These are phyloP conservation scores for Polytrichum formosum DNA, from an alignment of 225 moss, liverwort and hornwort species.

Conservation along the genomic window DNA sequence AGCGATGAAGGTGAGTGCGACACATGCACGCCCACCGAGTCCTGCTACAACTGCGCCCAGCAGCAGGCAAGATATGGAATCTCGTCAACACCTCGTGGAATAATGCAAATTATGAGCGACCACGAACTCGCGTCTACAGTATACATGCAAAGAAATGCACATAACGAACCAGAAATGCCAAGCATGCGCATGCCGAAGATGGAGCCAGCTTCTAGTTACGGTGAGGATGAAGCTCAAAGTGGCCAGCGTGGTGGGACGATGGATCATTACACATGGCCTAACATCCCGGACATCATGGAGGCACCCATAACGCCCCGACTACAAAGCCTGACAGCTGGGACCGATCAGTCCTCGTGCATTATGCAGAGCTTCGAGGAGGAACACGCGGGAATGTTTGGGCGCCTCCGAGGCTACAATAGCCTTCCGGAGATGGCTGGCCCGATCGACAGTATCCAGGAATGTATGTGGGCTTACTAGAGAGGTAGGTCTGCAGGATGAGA, in stretches of 20 bases:
- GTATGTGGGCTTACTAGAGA: slow-evolving; percentile 39
- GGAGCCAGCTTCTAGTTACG: slow-evolving; percentile 27
- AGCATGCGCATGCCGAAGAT: slow-evolving; percentile 32
- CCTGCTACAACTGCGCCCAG: slow-evolving; percentile 39
- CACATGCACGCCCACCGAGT: slow-evolving; percentile 38
- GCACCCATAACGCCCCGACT: slow-evolving; percentile 20
- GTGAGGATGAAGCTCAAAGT: slow-evolving; percentile 55
- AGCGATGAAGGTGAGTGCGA: slow-evolving; percentile 49
- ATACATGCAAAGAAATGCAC: slow-evolving; percentile 19
- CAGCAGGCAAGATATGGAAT: slow-evolving; percentile 16
- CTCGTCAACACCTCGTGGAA: slow-evolving; percentile 4
- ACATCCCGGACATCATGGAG: slow-evolving; percentile 31
- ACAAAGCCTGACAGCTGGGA: slow-evolving; percentile 28
- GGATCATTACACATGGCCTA: slow-evolving; percentile 21
- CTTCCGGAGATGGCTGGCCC: slow-evolving; percentile 40
- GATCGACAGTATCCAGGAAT: slow-evolving; percentile 36
- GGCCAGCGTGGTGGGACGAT: slow-evolving; percentile 28
- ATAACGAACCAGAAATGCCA: slow-evolving; percentile 3
- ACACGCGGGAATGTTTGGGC: slow-evolving; percentile 21
- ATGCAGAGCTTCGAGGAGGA: slow-evolving; percentile 37
- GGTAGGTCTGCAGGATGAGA: background rate
- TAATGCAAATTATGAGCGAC: slow-evolving; percentile 14
- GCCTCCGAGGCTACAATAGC: slow-evolving; percentile 22
- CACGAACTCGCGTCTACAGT: slow-evolving; percentile 13
- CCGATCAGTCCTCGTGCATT: slow-evolving; percentile 38